Evolutionary conservation across 2,329 filamentous ascomycete species (phyloP), one percentile per base, ranked within the genome.

Genomic region (Chaetomium strumarium): DNA sequence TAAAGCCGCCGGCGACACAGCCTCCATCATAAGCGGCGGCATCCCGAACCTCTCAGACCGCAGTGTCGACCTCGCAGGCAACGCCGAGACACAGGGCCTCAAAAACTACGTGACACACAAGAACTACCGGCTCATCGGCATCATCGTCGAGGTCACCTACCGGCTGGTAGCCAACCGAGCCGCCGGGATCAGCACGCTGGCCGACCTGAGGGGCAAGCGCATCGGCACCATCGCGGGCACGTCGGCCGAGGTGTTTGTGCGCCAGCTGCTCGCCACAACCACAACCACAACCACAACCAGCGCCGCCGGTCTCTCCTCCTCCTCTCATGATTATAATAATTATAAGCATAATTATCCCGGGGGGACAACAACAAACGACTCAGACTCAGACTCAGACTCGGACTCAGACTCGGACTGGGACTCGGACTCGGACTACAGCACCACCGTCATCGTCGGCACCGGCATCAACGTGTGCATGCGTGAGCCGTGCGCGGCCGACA

Each of bases 21-120:
- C 55, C 14, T 51, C 57, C n/a, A 33, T 68, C 44, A 54, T 63
- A 19, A 63, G 59, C 42, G 67, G 67, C 34, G 67, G 67, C 19
- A 64, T 69, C 11, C 56, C 63, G n/a, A 65, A 57, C 50, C 60
- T 69, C 9, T 19, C 20, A 29, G 61, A 63, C 46, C 40, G 48
- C 30, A 60, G 46, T 36, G 53, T 68, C 40, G 67, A 68, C 53
- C 60, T 69, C 1, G 67, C 62, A 13, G 62, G 59, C 43, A 69
- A 69, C 52, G 65, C 67, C 37, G 67, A 68, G 52, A 69, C 67
- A 2, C 67, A 69, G 49, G 65, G 63, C 3, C 65, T 69, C 12
- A 60, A 60, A 7, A 63, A 67, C 42, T 68, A 63, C 51, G 64
- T 54, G 37, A 51, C 45, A 13, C 62, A 68, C 60, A 61, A 53